These are phyloP conservation scores for Moniliella sp. DNA, from an alignment of 1,284 basidiomycete genomes.

Conservation along the genomic window DNA sequence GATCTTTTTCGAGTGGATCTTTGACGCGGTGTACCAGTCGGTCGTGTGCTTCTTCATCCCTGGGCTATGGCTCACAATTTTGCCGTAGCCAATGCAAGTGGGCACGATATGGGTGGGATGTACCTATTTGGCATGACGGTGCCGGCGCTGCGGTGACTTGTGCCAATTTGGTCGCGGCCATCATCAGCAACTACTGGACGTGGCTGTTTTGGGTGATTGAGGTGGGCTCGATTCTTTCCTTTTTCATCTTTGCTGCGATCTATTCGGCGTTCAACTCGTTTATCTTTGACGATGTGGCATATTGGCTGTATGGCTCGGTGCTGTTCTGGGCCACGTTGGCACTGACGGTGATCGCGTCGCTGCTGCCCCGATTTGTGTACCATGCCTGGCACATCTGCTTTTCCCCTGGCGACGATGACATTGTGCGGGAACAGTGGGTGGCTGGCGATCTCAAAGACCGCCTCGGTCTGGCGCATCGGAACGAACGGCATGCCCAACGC, in stretches of 20 bases:
- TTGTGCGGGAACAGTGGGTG: conserved; percentile 23
- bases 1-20: conserved; percentile 88
- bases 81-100: conserved; percentile 10
- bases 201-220: conserved; percentile 18
- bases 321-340: conserved; percentile 18
- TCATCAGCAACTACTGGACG: conserved; percentile 7
- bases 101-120: conserved; percentile 39
- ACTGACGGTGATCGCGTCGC: conserved; percentile 14
- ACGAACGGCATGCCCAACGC: no score
- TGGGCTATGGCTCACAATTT: conserved; percentile 47
- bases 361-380: conserved; percentile 15
- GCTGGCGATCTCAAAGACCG: conserved; percentile 18
- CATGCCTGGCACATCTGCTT: conserved; percentile 17
- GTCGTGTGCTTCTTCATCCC: conserved; percentile 68
- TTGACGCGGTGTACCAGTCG: conserved; percentile 80
- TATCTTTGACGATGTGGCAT: conserved; percentile 12
- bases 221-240: conserved; percentile 15
- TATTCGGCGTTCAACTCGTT: conserved; percentile 21
- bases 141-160: conserved; percentile 64
- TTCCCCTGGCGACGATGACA: conserved; percentile 18
- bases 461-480: no score
- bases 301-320: conserved; percentile 14
- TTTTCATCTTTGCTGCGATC: conserved; percentile 17
- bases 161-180: conserved; percentile 43
- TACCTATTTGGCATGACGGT: conserved; percentile 75